phyloP scores from a whole-genome alignment of 1,139 yeast species.

The Candida sojae region DNA sequence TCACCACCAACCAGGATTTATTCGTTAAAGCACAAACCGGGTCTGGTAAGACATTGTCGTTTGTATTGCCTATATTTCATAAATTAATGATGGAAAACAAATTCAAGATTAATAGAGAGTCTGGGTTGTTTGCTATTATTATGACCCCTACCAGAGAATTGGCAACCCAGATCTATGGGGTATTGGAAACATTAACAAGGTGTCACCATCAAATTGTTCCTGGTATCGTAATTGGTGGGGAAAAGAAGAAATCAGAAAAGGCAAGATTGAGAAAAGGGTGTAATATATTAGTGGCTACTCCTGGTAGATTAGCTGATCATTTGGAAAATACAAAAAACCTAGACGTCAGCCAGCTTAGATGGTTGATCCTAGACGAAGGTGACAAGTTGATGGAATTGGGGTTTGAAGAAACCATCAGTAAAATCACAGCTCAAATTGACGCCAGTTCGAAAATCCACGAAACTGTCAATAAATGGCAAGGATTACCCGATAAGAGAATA shows the following conservation, averaged over 20 bases:
- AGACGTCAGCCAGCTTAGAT: conserved; percentile 72
- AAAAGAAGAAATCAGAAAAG: conserved; percentile 88
- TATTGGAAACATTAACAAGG: conserved; percentile 66
- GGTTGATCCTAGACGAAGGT: conserved; percentile 92
- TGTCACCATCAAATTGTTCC: conserved; percentile 87
- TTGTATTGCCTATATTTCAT: conserved; percentile 78
- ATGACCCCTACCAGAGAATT: conserved; percentile 93
- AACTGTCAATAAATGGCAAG: conserved; percentile 43
- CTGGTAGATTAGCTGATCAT: conserved; percentile 91
- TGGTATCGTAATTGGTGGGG: conserved; percentile 93
- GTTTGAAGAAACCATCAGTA: conserved; percentile 86
- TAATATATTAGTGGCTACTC: conserved; percentile 86
- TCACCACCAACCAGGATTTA: conserved; percentile 59
- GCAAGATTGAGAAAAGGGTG: conserved; percentile 90
- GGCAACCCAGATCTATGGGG: conserved; percentile 88
- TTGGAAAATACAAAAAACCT: conserved; percentile 78
- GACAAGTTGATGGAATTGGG: conserved; percentile 94
- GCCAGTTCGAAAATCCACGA: conserved; percentile 42
- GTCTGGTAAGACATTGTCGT: conserved; percentile 90
- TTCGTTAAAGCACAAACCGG: conserved; percentile 96
- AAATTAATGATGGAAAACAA: conserved; percentile 57
- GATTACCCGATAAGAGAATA: conserved; percentile 68
- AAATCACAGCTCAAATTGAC: conserved; percentile 65
- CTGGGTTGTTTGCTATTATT: conserved; percentile 86
- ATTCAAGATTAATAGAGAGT: conserved; percentile 57